A percentile compares a stretch with the other conserved stretches of the same genome.
These are phyloP conservation scores for Begonia peltatifolia DNA, from an alignment of 306 rosid genomes.

Conservation along the genomic window DNA sequence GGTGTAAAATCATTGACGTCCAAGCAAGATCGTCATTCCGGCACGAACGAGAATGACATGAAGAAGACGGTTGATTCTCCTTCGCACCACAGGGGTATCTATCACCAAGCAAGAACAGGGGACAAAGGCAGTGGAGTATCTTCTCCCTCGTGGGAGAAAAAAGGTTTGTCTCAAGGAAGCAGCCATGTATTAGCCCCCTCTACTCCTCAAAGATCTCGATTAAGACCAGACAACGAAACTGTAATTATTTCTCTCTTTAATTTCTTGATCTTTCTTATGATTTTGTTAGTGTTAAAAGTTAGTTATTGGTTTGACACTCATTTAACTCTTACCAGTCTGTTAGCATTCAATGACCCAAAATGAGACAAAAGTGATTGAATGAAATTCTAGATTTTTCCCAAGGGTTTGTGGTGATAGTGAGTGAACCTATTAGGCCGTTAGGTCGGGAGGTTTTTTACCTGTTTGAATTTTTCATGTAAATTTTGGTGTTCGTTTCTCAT, in stretches of 20 bases:
- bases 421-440: too few species aligned
- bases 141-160: conserved; percentile 12
- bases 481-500: not conserved
- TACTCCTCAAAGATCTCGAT: conserved; percentile 14
- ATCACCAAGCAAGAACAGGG: conserved; percentile 6
- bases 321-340: too few species aligned
- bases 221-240: conserved; percentile 10
- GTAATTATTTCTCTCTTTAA: not conserved
- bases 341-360: too few species aligned
- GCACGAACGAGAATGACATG: not conserved
- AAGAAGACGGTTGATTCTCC: conserved; percentile 2
- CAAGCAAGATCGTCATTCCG: not conserved
- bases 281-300: too few species aligned
- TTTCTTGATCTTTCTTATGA: too few species aligned
- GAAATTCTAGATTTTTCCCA: too few species aligned
- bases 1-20: conserved; percentile 1
- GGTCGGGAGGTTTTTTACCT: too few species aligned
- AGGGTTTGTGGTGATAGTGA: too few species aligned
- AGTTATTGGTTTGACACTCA: too few species aligned
- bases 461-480: too few species aligned
- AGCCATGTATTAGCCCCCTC: conserved; percentile 9
- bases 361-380: too few species aligned
- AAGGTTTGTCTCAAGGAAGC: conserved; percentile 7
- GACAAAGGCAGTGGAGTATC: conserved; percentile 6
- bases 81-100: not conserved